Base-by-base conservation (phyloP, 2,329 filamentous ascomycete genomes). In the Lecanicillium sp. region DNA sequence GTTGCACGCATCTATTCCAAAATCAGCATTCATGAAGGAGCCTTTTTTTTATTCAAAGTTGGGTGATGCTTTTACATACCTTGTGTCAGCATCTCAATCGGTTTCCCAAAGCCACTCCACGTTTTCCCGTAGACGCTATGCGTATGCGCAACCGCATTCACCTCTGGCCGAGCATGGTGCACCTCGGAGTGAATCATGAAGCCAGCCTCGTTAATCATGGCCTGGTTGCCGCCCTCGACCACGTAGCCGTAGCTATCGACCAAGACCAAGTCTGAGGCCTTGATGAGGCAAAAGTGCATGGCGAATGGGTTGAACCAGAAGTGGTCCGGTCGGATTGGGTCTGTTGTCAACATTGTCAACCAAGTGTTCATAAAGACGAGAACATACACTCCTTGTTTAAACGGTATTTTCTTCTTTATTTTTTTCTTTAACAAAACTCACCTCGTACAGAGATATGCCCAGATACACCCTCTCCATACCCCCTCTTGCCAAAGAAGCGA, bases 61-160 rank as follows among this genome's bases (percentile, higher is more conserved):
- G 22, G 22, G 11, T 6, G 11, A 25, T 25, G 22, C 11, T 25
- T 25, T 11, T 11, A 25, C 22, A 25, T 25, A 25, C 22, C 80
- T 56, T 75, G 80, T 33, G 74, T 83, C 29, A 84, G 57, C 78
- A 85, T 84, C 41, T 85, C 80, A 11, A 85, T 61, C 3, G 70
- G 70, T 3, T 64, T 65, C 0, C 69, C 78, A 51, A 85, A 85
- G 1, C 68, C 64, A 20, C 70, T 75, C 74, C 79, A 85, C 0
- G 81, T 79, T 45, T 82, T 78, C 2, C 80, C 82, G 9, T 75
- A 67, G 29, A 69, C 67, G 15, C 71, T 74, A 50, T 86, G 82
- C 3, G 73, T 73, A 50, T 86, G 82, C 51, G 80, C 84, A 9
- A 80, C 75, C 3, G 82, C 80, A 47, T 78, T 68, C 13, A 80